Evolutionary conservation across 2,329 filamentous ascomycete species (phyloP).

Genomic region (Trichoderma citrinoviride): DNA sequence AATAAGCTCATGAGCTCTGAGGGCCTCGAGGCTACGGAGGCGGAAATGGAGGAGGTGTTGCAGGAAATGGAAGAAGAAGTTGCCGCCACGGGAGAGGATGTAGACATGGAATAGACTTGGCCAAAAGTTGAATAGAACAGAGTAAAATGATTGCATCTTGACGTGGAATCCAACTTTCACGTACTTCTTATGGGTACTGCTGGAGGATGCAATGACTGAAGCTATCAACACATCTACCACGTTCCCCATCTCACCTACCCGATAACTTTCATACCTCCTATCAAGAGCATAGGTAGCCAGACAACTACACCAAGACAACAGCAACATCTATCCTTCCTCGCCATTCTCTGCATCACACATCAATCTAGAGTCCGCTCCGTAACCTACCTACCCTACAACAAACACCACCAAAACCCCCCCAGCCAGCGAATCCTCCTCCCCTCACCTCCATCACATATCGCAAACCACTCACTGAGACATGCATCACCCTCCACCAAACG

Average conservation of each 20-base stretch:
- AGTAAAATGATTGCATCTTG: neutral
- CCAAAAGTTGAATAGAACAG: neutral
- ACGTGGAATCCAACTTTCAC: neutral
- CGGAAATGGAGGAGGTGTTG: constrained; percentile 56
- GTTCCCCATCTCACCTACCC: neutral
- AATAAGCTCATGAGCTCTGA: constrained; percentile 67
- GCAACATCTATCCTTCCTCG: neutral
- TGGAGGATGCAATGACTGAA: neutral
- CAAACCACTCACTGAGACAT: constrained; percentile 5
- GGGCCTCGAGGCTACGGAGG: constrained; percentile 61
- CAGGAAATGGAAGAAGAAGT: constrained; percentile 44
- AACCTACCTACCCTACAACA: neutral
- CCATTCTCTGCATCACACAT: neutral
- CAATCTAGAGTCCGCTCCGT: too few relatives aligned
- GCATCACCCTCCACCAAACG: neutral
- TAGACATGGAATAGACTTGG: constrained; percentile 19
- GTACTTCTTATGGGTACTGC: neutral
- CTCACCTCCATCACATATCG: neutral
- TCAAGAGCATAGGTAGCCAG: rapidly evolving
- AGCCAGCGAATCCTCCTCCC: neutral
- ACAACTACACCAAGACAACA: neutral
- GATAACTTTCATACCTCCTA: neutral
- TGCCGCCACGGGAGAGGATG: constrained; percentile 27
- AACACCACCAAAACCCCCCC: neutral
- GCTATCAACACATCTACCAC: neutral